Percentiles rank a stretch among this genome's conserved stretches.
Conservation (phyloP, 345 rosid species). For the Mercurialis annua region DNA sequence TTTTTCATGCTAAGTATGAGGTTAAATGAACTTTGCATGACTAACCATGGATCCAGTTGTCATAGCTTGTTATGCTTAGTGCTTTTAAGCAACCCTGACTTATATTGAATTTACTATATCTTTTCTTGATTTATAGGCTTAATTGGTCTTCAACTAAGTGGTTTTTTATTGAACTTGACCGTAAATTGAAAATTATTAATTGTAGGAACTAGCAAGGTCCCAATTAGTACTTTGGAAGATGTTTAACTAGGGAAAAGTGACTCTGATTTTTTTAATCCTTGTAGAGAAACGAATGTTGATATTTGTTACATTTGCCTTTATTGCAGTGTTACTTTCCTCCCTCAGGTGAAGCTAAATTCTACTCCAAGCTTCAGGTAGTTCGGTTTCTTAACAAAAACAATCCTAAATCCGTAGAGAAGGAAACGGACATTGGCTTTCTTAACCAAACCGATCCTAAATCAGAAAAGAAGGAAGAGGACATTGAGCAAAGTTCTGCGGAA, state of each 20-base stretch:
- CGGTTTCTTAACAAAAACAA: constrained; percentile 32
- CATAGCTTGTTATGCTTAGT: constrained; percentile 7
- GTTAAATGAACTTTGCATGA: constrained; percentile 1
- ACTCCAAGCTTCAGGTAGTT: constrained; percentile 41
- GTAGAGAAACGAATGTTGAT: constrained; percentile 1
- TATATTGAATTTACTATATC: not conserved
- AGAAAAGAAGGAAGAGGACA: constrained; percentile 26
- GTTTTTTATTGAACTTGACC: constrained; percentile 1
- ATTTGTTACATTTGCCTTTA: constrained; percentile 15
- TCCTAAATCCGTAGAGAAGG: constrained; percentile 23
- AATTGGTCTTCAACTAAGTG: constrained; percentile 3
- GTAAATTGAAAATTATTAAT: constrained; percentile 6
- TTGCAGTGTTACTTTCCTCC: constrained; percentile 55
- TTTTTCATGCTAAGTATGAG: not conserved
- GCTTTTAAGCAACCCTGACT: not conserved
- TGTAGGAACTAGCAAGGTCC: not conserved
- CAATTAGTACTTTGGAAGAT: not conserved
- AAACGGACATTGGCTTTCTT: constrained; percentile 40
- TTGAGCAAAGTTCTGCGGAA: constrained; percentile 9
- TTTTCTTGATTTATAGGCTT: not conserved
- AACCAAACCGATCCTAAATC: constrained; percentile 21
- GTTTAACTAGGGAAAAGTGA: not conserved
- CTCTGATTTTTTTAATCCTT: not conserved
- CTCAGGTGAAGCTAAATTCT: constrained; percentile 33
- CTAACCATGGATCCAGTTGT: not conserved